Conservation (phyloP, 2,329 filamentous ascomycete genomes). For the Plectosphaerella plurivora region DNA sequence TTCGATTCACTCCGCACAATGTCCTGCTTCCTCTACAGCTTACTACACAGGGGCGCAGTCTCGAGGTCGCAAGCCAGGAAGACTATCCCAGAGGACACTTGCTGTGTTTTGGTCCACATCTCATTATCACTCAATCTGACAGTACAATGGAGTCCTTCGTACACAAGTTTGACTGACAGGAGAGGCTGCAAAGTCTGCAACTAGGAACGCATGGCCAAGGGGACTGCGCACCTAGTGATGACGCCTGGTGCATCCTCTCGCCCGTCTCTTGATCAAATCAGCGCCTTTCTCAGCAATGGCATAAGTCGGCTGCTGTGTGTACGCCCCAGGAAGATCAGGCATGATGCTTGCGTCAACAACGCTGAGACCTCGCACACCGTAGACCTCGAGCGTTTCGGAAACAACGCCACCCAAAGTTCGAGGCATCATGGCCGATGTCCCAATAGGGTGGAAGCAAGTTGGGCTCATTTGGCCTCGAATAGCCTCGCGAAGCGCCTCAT, state of each 20-base stretch:
- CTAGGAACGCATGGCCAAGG: too few relatives aligned
- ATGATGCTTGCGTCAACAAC: slow-evolving; percentile 12
- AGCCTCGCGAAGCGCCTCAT: slow-evolving; percentile 8
- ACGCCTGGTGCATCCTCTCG: neutral
- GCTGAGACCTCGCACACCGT: slow-evolving; percentile 6
- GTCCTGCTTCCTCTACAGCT: too few relatives aligned
- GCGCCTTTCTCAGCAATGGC: slow-evolving; percentile 10
- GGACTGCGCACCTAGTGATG: neutral
- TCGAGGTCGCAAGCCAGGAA: too few relatives aligned
- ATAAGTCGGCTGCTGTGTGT: slow-evolving; percentile 14
- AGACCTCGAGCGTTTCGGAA: slow-evolving; percentile 12
- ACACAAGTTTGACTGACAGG: too few relatives aligned
- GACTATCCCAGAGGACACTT: too few relatives aligned
- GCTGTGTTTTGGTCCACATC: too few relatives aligned
- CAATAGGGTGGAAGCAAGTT: slow-evolving; percentile 11
- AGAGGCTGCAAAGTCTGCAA: too few relatives aligned
- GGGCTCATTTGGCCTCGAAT: slow-evolving; percentile 8
- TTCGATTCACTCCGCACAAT: too few relatives aligned
- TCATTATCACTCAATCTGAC: too few relatives aligned
- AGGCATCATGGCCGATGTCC: slow-evolving; percentile 11
- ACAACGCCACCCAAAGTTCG: slow-evolving; percentile 12
- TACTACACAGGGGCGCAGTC: too few relatives aligned
- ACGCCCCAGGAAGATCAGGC: slow-evolving; percentile 11
- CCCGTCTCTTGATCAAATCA: slow-evolving; percentile 4
- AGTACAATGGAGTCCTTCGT: too few relatives aligned